Evolutionary conservation across 2,329 filamentous ascomycete genomes (phyloP).

Genomic region (Phaeophleospora eucalypticola): DNA sequence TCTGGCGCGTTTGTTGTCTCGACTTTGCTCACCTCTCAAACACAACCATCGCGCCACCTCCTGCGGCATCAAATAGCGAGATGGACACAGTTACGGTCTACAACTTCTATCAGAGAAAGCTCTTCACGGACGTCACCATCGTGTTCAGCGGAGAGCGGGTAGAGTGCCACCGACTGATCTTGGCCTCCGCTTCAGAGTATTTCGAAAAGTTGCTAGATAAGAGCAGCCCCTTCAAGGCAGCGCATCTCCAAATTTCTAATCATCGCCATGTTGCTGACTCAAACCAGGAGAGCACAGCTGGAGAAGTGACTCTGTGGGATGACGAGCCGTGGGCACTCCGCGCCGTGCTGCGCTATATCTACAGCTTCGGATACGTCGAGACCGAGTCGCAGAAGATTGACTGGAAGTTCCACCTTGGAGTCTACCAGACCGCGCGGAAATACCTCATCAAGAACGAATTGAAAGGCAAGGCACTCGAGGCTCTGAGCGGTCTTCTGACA

Average conservation of each 20-base stretch:
- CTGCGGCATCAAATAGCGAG: neutral
- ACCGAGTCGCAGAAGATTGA: neutral
- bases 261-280: too few relatives aligned
- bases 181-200: conserved; percentile 10
- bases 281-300: neutral
- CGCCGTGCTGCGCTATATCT: conserved; percentile 9
- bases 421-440: neutral
- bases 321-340: conserved; percentile 11
- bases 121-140: conserved; percentile 10
- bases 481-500: neutral
- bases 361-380: neutral
- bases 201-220: conserved; percentile 7
- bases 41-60: too few relatives aligned
- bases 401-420: neutral
- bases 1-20: too few relatives aligned
- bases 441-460: neutral
- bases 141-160: conserved; percentile 7
- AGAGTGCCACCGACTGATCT: conserved; percentile 9
- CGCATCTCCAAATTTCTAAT: too few relatives aligned
- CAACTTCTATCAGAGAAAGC: neutral
- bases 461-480: neutral
- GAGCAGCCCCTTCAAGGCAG: conserved; percentile 1
- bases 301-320: conserved; percentile 7
- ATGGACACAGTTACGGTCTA: neutral
- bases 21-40: neutral